Evolutionary conservation across 2,329 filamentous ascomycete species (phyloP), one percentile per base, ranked within the genome.

Genomic region (Calonectria naviculata): DNA sequence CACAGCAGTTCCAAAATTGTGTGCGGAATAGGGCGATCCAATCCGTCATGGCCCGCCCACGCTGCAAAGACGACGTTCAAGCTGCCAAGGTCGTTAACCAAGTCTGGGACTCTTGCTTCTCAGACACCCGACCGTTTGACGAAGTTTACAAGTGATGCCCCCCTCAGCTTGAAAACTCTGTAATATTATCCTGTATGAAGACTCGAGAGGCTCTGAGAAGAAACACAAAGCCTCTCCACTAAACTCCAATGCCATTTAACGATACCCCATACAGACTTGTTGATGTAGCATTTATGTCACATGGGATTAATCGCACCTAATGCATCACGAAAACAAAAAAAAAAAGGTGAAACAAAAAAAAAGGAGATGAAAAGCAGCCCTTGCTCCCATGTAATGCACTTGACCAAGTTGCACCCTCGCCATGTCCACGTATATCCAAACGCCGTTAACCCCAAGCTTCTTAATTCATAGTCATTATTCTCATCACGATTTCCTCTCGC

Each of bases 21-120:
- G 96, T 99, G 64, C 89, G 95, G 71, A 87, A 90, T 79, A 88
- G 97, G 76, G 97, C 97, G 13, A 91, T 95, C 38, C 85, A 93
- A 76, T 97, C 94, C 26, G 91, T 99, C 77, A 89, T 91, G 85
- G 92, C 90, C 38, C 88, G 97, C 72, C 95, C 95, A 19, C 88
- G 89, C 56, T 97, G 95, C 81, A 94, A 94, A 82, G 94, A 97
- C 83, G 92, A 97, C 78, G 91, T 92, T 17, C 94, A 98, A 76
- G 97, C 97, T 5, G 90, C 91, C 63, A 94, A 93, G 84, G 92
- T 97, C 29, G 95, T 99, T 69, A 97, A 98, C 83, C 93, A 97
- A 83, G 97, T 99, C n/a, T 99, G 96, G 95, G 95, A 98, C 76
- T 98, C 95, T 78, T 99, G 97, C 83, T 99, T 97, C 82, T 87